Conservation (phyloP, 208 protist species). For the Porcisia hertigi region DNA sequence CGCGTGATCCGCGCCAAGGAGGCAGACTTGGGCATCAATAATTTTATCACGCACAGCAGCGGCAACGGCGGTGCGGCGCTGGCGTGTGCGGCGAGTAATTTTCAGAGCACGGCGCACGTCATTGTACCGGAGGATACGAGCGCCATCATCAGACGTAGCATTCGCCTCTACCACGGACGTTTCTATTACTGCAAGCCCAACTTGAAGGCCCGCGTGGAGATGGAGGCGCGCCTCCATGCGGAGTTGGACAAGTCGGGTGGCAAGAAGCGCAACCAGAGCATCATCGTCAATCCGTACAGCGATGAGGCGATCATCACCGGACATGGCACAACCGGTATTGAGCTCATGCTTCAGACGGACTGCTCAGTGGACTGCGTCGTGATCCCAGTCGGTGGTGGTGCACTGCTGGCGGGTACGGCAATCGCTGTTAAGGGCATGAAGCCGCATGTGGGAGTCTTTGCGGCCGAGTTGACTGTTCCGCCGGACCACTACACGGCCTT, state of each 20-base stretch:
- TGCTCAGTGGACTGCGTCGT: constrained; percentile 84
- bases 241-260: constrained; percentile 42
- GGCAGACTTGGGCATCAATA: constrained; percentile 57
- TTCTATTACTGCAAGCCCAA: constrained; percentile 51
- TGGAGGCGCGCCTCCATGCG: constrained; percentile 39
- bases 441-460: constrained; percentile 87
- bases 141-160: constrained; percentile 71
- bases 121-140: constrained; percentile 86
- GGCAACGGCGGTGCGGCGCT: constrained; percentile 94
- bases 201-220: constrained; percentile 46
- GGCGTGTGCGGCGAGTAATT: constrained; percentile 75
- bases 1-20: constrained; percentile 74
- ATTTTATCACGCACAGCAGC: constrained; percentile 89
- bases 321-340: constrained; percentile 85
- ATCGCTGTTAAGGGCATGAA: constrained; percentile 90
- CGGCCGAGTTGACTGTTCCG: constrained; percentile 63
- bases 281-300: constrained; percentile 92
- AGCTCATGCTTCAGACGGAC: constrained; percentile 88
- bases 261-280: constrained; percentile 55
- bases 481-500: constrained; percentile 36
- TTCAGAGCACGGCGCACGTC: constrained; percentile 82
- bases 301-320: constrained; percentile 92
- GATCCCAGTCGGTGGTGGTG: constrained; percentile 87
- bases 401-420: constrained; percentile 85
- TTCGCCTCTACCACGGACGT: constrained; percentile 63